These are phyloP conservation scores for Tulasnella calospora DNA, from an alignment of 768 basidiomycete species.

Conservation along the genomic window DNA sequence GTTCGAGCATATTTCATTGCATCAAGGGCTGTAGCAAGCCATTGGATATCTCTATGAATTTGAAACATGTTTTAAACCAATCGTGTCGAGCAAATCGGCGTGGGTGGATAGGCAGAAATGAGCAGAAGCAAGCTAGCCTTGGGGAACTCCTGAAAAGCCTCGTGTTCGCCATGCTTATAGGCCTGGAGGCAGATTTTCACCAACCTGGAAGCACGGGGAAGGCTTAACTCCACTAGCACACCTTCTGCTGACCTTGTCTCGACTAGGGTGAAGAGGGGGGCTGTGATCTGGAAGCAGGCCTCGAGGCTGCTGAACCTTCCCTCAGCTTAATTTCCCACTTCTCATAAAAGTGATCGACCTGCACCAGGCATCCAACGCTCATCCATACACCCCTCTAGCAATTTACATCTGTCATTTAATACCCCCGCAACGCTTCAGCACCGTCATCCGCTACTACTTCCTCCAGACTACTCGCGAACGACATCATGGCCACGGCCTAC, in stretches of 20 bases:
- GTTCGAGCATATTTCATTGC: not conserved
- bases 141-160: not conserved
- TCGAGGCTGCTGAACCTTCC: conserved; percentile 11
- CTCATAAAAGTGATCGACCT: conserved; percentile 4
- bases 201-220: not conserved
- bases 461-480: not conserved
- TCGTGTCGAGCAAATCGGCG: not conserved
- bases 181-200: not conserved
- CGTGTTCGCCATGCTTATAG: not conserved
- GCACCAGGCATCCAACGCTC: not conserved
- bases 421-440: not conserved
- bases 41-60: not conserved
- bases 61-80: not conserved
- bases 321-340: not conserved
- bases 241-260: not conserved
- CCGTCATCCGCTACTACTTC: not conserved
- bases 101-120: not conserved
- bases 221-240: conserved; percentile 1
- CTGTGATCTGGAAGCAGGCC: not conserved
- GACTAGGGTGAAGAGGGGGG: not conserved
- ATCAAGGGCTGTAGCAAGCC: not conserved
- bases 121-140: not conserved
- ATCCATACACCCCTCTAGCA: not conserved
- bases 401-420: not conserved
- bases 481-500: not conserved